Base-by-base conservation (phyloP, 2,329 filamentous ascomycete species). In the Rutstroemia sydowiana region DNA sequence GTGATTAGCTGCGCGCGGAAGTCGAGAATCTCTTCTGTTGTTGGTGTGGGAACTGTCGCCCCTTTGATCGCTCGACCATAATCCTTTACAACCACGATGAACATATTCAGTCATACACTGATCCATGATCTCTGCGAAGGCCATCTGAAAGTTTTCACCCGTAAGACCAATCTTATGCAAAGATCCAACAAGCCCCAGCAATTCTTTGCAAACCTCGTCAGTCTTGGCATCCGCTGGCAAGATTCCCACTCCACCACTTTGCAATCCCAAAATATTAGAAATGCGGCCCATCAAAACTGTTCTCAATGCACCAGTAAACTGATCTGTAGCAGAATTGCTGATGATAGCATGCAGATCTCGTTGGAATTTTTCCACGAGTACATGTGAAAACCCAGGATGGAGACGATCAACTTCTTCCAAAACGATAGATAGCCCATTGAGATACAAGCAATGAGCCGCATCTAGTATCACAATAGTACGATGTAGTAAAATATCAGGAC, bases 101-200 rank as follows among this genome's bases (percentile, higher is more conserved):
- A 90, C 77, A 59, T 84, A 85, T 11, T 76, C 71, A 40, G 75
- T 75, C 73, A 90, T 81, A 53, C 84, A 73, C 32, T 70, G 70
- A 63, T 88, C 77, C 74, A 89, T 83, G 23, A 85, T 75, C 65
- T 85, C 81, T 14, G 85, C 87, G 61, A 89, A 84, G 32, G 86
- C 72, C 28, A 85, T 76, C 62, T 89, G 83, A 47, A 87, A 86
- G 45, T 72, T 74, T 61, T 87, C 82, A 23, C 84, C 84, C 1
- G 82, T 82, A 16, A 90, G 70, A 0, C 86, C 87, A 20, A 88
- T 79, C 43, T 77, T 74, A 58, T 77, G 71, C 14, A 90, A 69
- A 8, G 79, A 76, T 45, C 77, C 74, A 2, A 86, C 70, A 16
- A 88, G 68, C 37, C 73, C 65, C 28, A 79, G 67, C 43, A 87